phyloP scores from a whole-genome alignment of 495 filamentous ascomycete species.

The Eremomyces bilateralis region DNA sequence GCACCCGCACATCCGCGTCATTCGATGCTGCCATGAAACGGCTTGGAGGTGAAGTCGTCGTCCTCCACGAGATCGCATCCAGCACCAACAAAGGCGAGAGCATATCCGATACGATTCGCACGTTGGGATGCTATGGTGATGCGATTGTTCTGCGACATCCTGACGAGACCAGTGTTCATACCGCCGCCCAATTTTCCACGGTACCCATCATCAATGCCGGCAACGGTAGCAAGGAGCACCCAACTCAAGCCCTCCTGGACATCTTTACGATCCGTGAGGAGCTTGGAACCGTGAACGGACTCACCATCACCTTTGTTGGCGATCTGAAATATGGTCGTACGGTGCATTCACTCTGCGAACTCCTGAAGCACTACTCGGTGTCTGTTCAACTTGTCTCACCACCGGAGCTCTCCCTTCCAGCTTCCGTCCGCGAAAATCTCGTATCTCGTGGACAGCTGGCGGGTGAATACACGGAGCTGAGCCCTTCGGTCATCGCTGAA shows the following conservation, averaged over 20 bases:
- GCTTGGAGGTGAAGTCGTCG: constrained; percentile 63
- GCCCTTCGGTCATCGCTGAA: constrained; percentile 57
- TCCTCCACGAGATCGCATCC: constrained; percentile 57
- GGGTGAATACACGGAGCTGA: constrained; percentile 52
- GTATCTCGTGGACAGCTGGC: constrained; percentile 50
- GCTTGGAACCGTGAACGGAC: constrained; percentile 75
- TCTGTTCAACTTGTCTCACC: constrained; percentile 72
- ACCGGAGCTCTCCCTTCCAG: constrained; percentile 46
- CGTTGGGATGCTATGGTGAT: constrained; percentile 81
- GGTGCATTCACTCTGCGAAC: constrained; percentile 81
- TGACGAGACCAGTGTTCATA: constrained; percentile 48
- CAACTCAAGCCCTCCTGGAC: constrained; percentile 95
- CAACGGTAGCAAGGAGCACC: constrained; percentile 86
- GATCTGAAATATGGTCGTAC: constrained; percentile 85
- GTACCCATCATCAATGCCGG: constrained; percentile 94
- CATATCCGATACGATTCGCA: constrained; percentile 81
- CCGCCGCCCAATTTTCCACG: constrained; percentile 63
- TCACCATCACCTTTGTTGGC: constrained; percentile 89
- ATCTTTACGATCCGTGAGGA: constrained; percentile 97
- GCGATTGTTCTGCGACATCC: constrained; percentile 89
- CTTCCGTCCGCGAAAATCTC: constrained; percentile 47
- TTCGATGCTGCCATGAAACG: constrained; percentile 98
- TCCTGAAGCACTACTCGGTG: constrained; percentile 87
- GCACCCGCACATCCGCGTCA: constrained; percentile 83
- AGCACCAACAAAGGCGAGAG: constrained; percentile 84